Conservation (phyloP, 495 filamentous ascomycete genomes). For the Talaromyces nanjingensis region DNA sequence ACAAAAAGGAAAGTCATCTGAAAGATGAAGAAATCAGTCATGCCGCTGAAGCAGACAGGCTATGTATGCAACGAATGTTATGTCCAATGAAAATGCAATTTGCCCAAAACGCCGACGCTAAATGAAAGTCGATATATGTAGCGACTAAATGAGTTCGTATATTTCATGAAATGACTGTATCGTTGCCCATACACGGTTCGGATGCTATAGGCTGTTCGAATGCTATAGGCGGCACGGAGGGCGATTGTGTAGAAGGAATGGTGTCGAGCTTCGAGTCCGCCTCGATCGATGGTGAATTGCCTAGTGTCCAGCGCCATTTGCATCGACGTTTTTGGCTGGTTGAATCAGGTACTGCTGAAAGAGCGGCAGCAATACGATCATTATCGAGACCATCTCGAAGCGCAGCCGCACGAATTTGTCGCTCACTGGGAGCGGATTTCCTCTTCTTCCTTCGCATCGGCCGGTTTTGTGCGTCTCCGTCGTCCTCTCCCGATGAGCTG, state of each 20-base stretch:
- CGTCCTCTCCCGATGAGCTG: slow-evolving; percentile 38
- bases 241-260: background rate
- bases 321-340: slow-evolving; percentile 43
- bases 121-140: background rate
- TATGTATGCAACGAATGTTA: background rate
- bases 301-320: slow-evolving; percentile 54
- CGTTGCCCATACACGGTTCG: background rate
- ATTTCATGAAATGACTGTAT: background rate
- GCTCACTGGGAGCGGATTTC: slow-evolving; percentile 28
- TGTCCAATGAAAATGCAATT: background rate
- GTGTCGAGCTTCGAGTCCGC: background rate
- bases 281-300: slow-evolving; percentile 3
- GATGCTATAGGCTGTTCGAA: background rate
- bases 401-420: slow-evolving; percentile 36
- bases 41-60: background rate
- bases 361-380: slow-evolving; percentile 24
- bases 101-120: background rate
- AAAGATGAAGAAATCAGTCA: background rate
- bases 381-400: slow-evolving; percentile 30
- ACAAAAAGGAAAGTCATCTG: background rate
- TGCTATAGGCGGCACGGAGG: background rate
- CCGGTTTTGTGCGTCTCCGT: slow-evolving; percentile 4
- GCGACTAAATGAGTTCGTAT: background rate
- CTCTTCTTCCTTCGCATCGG: slow-evolving; percentile 29
- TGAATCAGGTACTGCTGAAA: slow-evolving; percentile 43